These are phyloP conservation scores for Mucor circinelloides DNA, from an alignment of 371 early-diverging fungal species.

Conservation along the genomic window DNA sequence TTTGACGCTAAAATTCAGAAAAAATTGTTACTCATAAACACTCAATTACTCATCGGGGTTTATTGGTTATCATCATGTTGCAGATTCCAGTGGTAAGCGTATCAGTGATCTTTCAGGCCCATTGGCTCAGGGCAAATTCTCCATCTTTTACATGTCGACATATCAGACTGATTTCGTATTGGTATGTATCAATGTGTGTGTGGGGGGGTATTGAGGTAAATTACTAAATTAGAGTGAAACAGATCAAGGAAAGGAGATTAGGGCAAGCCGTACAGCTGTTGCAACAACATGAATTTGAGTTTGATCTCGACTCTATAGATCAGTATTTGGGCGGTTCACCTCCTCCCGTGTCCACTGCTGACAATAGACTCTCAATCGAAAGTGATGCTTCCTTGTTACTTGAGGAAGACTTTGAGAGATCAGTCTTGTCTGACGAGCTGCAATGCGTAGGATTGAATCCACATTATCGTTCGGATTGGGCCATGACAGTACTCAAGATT, in stretches of 20 bases:
- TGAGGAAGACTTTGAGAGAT: constrained; percentile 29
- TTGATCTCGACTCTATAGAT: constrained; percentile 48
- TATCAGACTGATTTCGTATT: constrained; percentile 78
- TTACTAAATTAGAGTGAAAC: background rate
- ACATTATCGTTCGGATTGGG: constrained; percentile 52
- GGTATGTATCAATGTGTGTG: constrained; percentile 46
- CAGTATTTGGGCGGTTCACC: constrained; percentile 25
- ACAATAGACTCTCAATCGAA: constrained; percentile 4
- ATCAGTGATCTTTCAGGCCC: constrained; percentile 75
- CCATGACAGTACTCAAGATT: constrained; percentile 64
- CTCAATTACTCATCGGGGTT: background rate
- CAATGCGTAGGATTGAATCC: constrained; percentile 71
- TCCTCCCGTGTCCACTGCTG: background rate
- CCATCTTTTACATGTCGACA: constrained; percentile 72
- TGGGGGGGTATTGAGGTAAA: background rate
- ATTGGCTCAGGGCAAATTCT: constrained; percentile 67
- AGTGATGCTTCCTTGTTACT: constrained; percentile 15
- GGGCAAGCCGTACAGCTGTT: constrained; percentile 60
- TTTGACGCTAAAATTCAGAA: background rate
- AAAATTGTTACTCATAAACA: background rate
- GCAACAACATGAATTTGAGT: constrained; percentile 54
- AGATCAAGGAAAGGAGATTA: constrained; percentile 69
- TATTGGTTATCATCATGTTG: background rate
- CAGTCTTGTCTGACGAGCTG: constrained; percentile 55
- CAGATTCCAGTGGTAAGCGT: constrained; percentile 70